Conservation (phyloP, 805 yeast species). For the Zygoascus tannicola region DNA sequence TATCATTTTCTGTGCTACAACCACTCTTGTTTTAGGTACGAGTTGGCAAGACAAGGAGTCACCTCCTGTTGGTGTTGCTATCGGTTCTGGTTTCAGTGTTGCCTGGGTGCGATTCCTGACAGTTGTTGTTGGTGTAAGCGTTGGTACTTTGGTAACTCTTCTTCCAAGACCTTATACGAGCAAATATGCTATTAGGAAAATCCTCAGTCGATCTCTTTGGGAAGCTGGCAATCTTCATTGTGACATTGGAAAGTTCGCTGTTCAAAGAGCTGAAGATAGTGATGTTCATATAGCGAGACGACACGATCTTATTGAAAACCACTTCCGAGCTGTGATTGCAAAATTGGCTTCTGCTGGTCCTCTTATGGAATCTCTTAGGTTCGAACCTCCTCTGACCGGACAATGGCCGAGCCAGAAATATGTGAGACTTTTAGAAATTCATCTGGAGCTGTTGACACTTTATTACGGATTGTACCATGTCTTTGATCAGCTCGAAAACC, state of each 20-base stretch:
- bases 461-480: conserved; percentile 20
- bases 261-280: conserved; percentile 18
- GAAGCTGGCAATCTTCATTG: conserved; percentile 24
- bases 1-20: conserved; percentile 22
- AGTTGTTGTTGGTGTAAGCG: conserved; percentile 23
- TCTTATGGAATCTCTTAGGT: conserved; percentile 18
- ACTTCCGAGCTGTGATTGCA: conserved; percentile 11
- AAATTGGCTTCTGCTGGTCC: conserved; percentile 8
- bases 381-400: conserved; percentile 29
- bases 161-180: conserved; percentile 26
- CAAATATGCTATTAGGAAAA: conserved; percentile 21
- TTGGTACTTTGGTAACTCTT: conserved; percentile 23
- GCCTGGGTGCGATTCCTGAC: conserved; percentile 28
- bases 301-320: conserved; percentile 16
- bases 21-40: conserved; percentile 24
- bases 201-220: conserved; percentile 18
- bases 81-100: conserved; percentile 24
- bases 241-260: conserved; percentile 23
- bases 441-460: conserved; percentile 21
- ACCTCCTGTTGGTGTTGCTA: conserved; percentile 9
- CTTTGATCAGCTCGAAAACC: conserved; percentile 22
- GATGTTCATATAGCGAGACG: conserved; percentile 18
- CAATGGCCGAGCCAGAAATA: conserved; percentile 27
- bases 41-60: conserved; percentile 20
- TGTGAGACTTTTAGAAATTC: conserved; percentile 20